These are phyloP conservation scores for Drechslerella stenobrocha DNA, from an alignment of 2,329 filamentous ascomycete species.

Conservation along the genomic window DNA sequence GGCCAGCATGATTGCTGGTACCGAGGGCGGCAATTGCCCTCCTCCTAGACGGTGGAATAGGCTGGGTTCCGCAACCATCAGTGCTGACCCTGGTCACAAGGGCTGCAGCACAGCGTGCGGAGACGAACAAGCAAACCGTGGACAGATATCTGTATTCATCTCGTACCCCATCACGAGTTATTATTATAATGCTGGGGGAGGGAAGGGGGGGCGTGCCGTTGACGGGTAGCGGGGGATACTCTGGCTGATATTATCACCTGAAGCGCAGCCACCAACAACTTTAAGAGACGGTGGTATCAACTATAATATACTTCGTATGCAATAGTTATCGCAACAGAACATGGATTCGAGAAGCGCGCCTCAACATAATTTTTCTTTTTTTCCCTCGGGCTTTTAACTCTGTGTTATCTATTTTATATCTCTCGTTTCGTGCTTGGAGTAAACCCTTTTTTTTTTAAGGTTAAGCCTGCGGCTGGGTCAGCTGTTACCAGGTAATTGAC, in stretches of 20 bases:
- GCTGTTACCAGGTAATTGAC: conserved; percentile 44
- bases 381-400: conserved; percentile 15
- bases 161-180: no score
- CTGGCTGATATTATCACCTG: no score
- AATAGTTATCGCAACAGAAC: no score
- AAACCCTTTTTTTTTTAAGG: conserved; percentile 16
- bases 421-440: background rate
- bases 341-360: no score
- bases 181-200: no score
- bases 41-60: conserved; percentile 28
- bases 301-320: no score
- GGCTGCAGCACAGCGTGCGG: conserved; percentile 13
- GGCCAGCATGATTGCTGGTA: conserved; percentile 20
- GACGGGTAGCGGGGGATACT: no score
- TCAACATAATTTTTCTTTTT: conserved; percentile 6
- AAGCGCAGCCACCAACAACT: no score
- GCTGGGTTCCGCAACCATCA: conserved; percentile 8
- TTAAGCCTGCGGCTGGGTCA: conserved; percentile 42
- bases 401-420: background rate
- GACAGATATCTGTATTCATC: conserved; percentile 6
- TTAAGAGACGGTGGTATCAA: no score
- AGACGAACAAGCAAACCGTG: conserved; percentile 15
- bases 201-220: no score
- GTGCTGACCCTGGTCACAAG: conserved; percentile 13
- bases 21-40: conserved; percentile 23